A percentile compares a stretch with the other conserved stretches of the same genome.
phyloP scores from a whole-genome alignment of 2,329 filamentous ascomycete species.

The Westerdykella sp. region DNA sequence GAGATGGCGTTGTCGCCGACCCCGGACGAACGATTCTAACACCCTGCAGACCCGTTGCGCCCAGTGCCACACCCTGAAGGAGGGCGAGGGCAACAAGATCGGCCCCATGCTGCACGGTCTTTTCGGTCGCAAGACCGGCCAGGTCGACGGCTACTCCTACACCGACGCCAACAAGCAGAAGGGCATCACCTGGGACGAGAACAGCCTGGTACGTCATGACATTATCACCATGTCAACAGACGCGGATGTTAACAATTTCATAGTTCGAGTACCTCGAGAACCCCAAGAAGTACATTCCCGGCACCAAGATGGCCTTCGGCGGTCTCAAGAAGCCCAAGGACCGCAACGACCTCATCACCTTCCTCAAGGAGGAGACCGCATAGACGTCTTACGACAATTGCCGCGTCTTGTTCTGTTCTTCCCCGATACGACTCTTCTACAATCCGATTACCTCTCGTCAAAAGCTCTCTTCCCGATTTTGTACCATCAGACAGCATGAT shows the following conservation, averaged over 20 bases:
- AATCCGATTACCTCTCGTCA: slow-evolving; percentile 17
- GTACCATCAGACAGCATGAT: slow-evolving; percentile 35
- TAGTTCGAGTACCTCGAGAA: slow-evolving; percentile 99
- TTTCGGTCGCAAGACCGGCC: slow-evolving; percentile 91
- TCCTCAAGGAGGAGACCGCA: slow-evolving; percentile 63
- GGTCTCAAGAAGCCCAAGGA: slow-evolving; percentile 99
- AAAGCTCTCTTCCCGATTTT: slow-evolving; percentile 20
- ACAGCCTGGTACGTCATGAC: slow-evolving; percentile 61
- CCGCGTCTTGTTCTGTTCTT: slow-evolving; percentile 9
- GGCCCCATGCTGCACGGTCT: slow-evolving; percentile 95
- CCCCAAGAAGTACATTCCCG: slow-evolving; percentile 99
- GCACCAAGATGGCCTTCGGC: slow-evolving; percentile 99
- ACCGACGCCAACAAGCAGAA: slow-evolving; percentile 99
- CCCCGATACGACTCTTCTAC: slow-evolving; percentile 4
- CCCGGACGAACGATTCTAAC: slow-evolving; percentile 16
- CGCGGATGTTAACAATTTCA: slow-evolving; percentile 9
- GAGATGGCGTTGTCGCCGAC: slow-evolving; percentile 1
- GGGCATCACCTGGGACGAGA: slow-evolving; percentile 81
- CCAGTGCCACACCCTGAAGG: slow-evolving; percentile 96
- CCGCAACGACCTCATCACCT: slow-evolving; percentile 95
- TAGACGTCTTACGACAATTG: slow-evolving; percentile 45
- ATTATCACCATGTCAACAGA: background rate
- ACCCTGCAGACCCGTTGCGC: slow-evolving; percentile 71
- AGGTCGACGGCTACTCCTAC: slow-evolving; percentile 90
- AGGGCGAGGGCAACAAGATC: slow-evolving; percentile 91